Conservation (phyloP, 2,329 filamentous ascomycete species). For the Trichophyton rubrum region DNA sequence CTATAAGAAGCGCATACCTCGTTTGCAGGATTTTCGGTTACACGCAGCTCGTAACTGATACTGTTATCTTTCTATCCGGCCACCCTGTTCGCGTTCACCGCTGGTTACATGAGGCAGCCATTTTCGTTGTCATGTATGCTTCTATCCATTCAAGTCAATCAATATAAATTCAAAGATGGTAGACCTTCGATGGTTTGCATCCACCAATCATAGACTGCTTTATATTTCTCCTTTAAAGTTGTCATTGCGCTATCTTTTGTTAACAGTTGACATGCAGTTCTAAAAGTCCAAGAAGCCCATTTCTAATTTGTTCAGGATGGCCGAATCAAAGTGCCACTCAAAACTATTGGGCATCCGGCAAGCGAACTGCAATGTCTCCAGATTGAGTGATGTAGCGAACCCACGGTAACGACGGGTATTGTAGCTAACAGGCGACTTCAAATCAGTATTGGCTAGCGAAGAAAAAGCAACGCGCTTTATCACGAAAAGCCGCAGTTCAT, state of each 20-base stretch:
- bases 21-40: slow-evolving; percentile 3
- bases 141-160: not conserved
- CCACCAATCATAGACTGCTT: not conserved
- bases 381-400: slow-evolving; percentile 98
- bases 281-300: not conserved
- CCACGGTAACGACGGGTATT: slow-evolving; percentile 97
- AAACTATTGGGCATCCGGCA: slow-evolving; percentile 72
- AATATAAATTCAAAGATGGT: not conserved
- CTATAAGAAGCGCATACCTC: not conserved
- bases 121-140: not conserved
- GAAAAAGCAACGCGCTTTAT: not conserved
- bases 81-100: not conserved
- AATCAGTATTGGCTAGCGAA: not conserved
- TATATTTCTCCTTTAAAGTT: not conserved
- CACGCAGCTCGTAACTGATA: not conserved
- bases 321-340: not conserved
- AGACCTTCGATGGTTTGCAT: not conserved
- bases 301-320: not conserved
- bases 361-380: slow-evolving; percentile 84
- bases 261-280: not conserved
- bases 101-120: not conserved
- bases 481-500: not conserved
- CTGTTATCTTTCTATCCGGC: not conserved
- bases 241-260: not conserved
- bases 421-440: slow-evolving; percentile 47